A percentile compares a stretch with the other conserved stretches of the same genome.
phyloP scores from a whole-genome alignment of 345 rosid genomes.

The Rhodamnia rubescens region DNA sequence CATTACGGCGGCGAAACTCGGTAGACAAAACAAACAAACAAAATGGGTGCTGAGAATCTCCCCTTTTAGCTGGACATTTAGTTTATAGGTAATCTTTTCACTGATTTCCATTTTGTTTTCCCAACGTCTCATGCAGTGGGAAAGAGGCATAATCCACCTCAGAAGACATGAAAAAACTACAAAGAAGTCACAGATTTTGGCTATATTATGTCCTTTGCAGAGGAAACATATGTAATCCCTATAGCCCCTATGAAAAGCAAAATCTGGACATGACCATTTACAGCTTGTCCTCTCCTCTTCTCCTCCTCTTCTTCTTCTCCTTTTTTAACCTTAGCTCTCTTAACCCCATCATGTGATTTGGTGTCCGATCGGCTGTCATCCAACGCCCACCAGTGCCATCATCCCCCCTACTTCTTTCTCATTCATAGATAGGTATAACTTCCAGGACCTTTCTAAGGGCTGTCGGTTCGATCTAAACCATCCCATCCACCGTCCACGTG shows the following conservation, averaged over 20 bases:
- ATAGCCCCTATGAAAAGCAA: neutral
- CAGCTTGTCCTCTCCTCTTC: neutral
- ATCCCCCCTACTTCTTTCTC: neutral
- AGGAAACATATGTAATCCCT: neutral
- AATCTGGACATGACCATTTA: neutral
- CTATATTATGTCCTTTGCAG: neutral
- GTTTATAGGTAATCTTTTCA: neutral
- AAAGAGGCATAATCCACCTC: neutral
- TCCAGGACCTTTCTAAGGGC: neutral
- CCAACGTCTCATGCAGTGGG: neutral
- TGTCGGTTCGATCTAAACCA: neutral
- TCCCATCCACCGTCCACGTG: neutral
- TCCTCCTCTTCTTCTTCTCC: neutral
- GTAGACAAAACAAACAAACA: neutral
- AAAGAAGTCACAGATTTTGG: neutral
- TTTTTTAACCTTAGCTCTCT: neutral
- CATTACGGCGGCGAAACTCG: too few relatives aligned
- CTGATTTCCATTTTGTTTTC: neutral
- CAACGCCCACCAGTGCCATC: neutral
- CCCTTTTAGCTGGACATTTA: neutral
- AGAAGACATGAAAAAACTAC: neutral
- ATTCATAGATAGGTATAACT: neutral
- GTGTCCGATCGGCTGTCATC: neutral
- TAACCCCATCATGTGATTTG: neutral
- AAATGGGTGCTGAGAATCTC: neutral